Percentiles rank a stretch among this genome's conserved stretches.
phyloP scores from a whole-genome alignment of 2,329 filamentous ascomycete species.

The Xylariaceae sp. region DNA sequence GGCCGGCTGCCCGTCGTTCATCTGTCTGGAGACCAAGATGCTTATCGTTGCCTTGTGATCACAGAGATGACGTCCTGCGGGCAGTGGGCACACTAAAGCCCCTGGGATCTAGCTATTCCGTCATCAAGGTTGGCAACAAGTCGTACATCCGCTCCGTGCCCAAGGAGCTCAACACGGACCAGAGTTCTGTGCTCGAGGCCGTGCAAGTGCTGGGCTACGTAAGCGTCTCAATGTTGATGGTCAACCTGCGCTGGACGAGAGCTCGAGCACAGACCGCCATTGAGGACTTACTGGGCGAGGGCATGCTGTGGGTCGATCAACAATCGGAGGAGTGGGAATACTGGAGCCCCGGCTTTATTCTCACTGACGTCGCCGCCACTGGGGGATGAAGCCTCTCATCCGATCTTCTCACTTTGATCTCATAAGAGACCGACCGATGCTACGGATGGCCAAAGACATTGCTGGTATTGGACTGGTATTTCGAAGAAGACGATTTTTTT shows the following conservation, averaged over 20 bases:
- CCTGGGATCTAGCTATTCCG: conserved; percentile 78
- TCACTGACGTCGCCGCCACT: conserved; percentile 16
- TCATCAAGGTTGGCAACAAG: conserved; percentile 75
- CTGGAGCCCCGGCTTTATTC: conserved; percentile 76
- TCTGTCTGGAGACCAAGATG: no score
- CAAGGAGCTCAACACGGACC: conserved; percentile 90
- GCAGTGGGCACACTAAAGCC: conserved; percentile 83
- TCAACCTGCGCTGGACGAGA: conserved; percentile 79
- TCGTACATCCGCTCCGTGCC: conserved; percentile 88
- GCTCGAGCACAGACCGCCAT: conserved; percentile 82
- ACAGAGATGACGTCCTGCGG: conserved; percentile 77
- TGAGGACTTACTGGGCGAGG: conserved; percentile 81
- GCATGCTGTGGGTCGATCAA: conserved; percentile 88
- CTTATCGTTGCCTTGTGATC: neutral
- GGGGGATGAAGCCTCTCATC: conserved; percentile 12
- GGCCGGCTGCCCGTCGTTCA: neutral
- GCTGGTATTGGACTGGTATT: no score
- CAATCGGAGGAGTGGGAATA: conserved; percentile 85
- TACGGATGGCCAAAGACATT: no score
- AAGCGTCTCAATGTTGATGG: conserved; percentile 77
- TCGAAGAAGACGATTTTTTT: no score
- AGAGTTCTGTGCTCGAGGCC: conserved; percentile 85
- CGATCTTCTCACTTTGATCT: no score
- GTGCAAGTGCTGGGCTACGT: conserved; percentile 86
- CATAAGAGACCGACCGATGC: no score